These are phyloP conservation scores for Erodium maritimum DNA, from an alignment of 345 rosid species.

Conservation along the genomic window DNA sequence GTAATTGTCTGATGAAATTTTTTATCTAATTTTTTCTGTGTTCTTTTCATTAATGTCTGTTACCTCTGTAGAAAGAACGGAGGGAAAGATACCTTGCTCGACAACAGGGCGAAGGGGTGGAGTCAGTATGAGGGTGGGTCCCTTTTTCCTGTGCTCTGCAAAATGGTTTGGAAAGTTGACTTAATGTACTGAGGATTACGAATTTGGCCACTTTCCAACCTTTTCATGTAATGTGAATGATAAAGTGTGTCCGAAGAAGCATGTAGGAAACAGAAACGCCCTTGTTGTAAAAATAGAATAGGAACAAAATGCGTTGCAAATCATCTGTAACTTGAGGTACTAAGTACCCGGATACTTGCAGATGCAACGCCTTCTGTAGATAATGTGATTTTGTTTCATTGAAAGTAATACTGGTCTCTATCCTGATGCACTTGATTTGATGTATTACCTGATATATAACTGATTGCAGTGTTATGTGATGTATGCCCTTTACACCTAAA, in stretches of 20 bases:
- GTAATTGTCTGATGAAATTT: background rate
- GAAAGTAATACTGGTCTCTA: background rate
- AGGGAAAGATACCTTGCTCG: slow-evolving; percentile 91
- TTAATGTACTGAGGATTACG: background rate
- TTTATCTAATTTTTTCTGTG: too few relatives aligned
- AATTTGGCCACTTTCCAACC: background rate
- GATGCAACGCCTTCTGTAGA: background rate
- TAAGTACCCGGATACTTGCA: too few relatives aligned
- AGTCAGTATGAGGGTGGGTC: slow-evolving; percentile 28
- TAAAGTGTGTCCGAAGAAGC: background rate
- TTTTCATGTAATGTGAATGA: background rate
- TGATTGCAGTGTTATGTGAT: background rate
- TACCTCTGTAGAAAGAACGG: slow-evolving; percentile 63
- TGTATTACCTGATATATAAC: background rate
- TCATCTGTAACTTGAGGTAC: too few relatives aligned
- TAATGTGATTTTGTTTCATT: background rate
- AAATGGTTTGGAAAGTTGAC: too few relatives aligned
- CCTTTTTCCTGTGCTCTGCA: background rate
- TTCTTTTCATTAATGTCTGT: background rate
- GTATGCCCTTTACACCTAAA: too few relatives aligned
- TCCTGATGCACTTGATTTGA: background rate
- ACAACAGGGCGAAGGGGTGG: slow-evolving; percentile 74
- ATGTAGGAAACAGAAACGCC: background rate
- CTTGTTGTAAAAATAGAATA: background rate
- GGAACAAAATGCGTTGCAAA: background rate